Base-by-base conservation (phyloP, 352 stramenopile species). In the Aphanomyces astaci region DNA sequence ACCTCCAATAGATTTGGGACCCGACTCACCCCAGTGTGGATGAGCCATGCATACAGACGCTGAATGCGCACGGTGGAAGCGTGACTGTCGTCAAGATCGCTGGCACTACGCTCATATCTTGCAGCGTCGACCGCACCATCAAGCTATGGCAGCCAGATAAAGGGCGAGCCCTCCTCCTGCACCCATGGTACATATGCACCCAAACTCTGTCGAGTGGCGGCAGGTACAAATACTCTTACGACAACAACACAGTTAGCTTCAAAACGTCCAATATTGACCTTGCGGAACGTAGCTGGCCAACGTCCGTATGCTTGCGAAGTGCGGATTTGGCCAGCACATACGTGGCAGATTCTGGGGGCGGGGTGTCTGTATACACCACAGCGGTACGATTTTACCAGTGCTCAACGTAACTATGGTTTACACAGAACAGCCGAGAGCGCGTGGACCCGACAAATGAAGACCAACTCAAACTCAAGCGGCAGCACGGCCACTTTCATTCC, bases 101-200 rank as follows among this genome's bases (percentile, higher is more conserved):
- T 81, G 31, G 75, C 76, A 13, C 64, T 4, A 82, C 59, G 80
- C 71, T 91, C n/a, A 74, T 89, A 30, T 91, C 78, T 72, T 87
- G 80, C 66, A 90, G 81, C 46, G 64, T 88, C 17, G 84, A 91
- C 63, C 78, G 77, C 19, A 87, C 81, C 0, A 78, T 91, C 57
- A 85, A 80, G 60, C 79, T 86, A 4, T 93, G 84, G 84, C 78
- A 80, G 62, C 74, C 78, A 31, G 70, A 74, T 0, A 78, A 88
- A 39, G 80, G 80, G 0, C 80, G 82, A n/a, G 74, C 73, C 24
- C 33, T 89, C 43, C 64, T 91, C 43, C 67, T 89, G 25, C 89
- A 91, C 36, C 82, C 82, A 22, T 90, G 79, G 84, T 90, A 81
- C 53, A 46, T 87, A 1, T 76, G 74, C 1, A 79, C 71, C 11